Base-by-base conservation (phyloP, 768 basidiomycete species). In the Suillus americanus region DNA sequence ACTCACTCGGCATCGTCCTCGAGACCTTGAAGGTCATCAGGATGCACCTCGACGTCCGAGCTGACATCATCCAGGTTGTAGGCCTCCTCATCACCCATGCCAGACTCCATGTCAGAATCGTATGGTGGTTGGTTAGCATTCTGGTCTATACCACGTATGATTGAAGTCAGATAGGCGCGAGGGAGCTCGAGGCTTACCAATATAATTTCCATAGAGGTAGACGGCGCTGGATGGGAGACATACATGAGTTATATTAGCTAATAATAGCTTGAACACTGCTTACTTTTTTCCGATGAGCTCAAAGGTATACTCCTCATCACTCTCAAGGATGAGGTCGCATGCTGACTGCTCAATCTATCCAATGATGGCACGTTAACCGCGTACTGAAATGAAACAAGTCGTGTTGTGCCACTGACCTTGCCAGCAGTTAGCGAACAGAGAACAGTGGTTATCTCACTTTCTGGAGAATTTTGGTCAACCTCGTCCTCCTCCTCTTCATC, bases 261-360 rank as follows among this genome's bases (percentile, higher is more conserved):
- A 30, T 62, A 60, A 43, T 23, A 60, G 55, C 16, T 57, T 23
- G 35, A 25, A n/a, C 16, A 30, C 60, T 14, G 68, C 82, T 67
- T 68, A 94, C 92, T 97, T 97, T 79, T 92, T 90, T 64, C 95
- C 95, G 53, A 87, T 82, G 55, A 86, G 79, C 72, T 90, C 85
- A 72, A 96, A 86, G 62, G 83, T 73, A 71, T 89, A 89, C 43
- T 86, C 84, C 55, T 85, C 85, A 14, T 87, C 85, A 33, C 85
- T 83, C 65, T 88, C 84, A 61, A 97, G 83, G 43, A 89, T 83
- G 51, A 96, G 76, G 73, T 95, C 87, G 45, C 90, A 79, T 13
- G 82, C 77, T 16, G 85, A 82, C 73, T 95, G 92, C 76, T 95
- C 94, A 67, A 89, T 86, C 94, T 95, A 59, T 37, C 59, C 61